Percentiles rank a stretch among this genome's conserved stretches.
Evolutionary conservation across 2,329 filamentous ascomycete species (phyloP).

Genomic region (Alternaria sp.): DNA sequence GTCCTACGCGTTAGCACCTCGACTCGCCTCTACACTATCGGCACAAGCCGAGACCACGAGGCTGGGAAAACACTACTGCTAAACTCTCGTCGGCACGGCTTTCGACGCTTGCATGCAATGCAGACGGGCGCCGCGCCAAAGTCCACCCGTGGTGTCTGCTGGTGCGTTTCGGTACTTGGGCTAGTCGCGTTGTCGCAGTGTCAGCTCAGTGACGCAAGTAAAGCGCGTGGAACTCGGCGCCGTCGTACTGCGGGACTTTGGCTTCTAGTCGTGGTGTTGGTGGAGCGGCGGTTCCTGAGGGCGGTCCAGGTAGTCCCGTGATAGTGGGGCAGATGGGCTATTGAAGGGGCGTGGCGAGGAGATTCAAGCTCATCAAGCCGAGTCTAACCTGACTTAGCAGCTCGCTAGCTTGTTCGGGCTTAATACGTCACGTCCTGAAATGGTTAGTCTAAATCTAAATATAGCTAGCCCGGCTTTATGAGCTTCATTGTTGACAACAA

Average conservation of each 20-base stretch:
- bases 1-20: neutral
- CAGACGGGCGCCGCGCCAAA: neutral
- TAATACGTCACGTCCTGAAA: no score
- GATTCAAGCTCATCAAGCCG: neutral
- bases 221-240: neutral
- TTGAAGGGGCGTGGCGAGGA: neutral
- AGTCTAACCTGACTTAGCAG: no score
- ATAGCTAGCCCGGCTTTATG: no score
- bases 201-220: neutral
- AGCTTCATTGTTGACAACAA: neutral
- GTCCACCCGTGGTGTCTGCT: neutral
- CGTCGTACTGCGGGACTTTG: neutral
- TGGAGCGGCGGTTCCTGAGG: neutral
- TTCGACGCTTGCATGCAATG: neutral
- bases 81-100: neutral
- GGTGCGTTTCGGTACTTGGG: slow-evolving; percentile 10
- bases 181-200: neutral
- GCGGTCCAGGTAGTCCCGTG: slow-evolving; percentile 5
- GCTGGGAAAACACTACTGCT: neutral
- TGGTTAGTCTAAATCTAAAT: no score
- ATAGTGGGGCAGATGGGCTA: neutral
- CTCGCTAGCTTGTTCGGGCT: no score
- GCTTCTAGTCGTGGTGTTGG: neutral
- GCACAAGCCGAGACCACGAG: neutral
- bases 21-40: neutral